Conservation (phyloP, 2,329 filamentous ascomycete genomes). For the Stenocarpella maydis region DNA sequence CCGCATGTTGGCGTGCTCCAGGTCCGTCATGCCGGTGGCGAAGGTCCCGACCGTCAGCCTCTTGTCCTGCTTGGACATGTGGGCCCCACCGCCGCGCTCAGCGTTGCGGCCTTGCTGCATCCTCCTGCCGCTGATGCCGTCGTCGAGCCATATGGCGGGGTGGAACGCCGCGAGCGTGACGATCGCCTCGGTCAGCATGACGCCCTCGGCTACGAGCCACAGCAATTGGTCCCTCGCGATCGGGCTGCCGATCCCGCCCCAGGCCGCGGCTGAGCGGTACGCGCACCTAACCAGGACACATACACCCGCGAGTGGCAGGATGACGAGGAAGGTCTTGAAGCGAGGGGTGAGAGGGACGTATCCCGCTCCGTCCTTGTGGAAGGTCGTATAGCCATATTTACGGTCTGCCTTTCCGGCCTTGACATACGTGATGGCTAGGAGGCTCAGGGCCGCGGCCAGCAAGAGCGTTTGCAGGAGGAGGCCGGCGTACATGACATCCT, state of each 20-base stretch:
- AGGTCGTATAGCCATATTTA: conserved; percentile 43
- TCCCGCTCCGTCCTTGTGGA: conserved; percentile 39
- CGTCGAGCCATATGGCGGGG: conserved; percentile 39
- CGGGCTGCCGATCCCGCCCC: conserved; percentile 39
- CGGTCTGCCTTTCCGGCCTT: conserved; percentile 39
- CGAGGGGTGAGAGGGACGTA: conserved; percentile 40
- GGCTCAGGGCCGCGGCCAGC: conserved; percentile 39
- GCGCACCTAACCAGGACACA: conserved; percentile 41
- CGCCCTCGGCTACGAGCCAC: conserved; percentile 43
- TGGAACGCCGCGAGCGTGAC: conserved; percentile 42
- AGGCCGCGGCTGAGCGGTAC: conserved; percentile 42
- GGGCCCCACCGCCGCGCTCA: neutral
- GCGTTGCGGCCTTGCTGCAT: neutral
- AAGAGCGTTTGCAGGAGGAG: conserved; percentile 40
- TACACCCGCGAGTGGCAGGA: conserved; percentile 39
- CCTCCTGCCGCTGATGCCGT: neutral
- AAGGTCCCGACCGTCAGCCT: conserved; percentile 29
- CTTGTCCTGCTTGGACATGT: conserved; percentile 22
- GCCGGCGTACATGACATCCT: conserved; percentile 40
- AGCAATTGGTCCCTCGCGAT: conserved; percentile 40
- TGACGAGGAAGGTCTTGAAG: conserved; percentile 42
- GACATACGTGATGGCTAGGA: conserved; percentile 39
- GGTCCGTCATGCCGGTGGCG: conserved; percentile 13
- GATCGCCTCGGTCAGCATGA: conserved; percentile 43
- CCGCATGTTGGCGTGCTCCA: neutral